Percentiles rank a stretch among this genome's conserved stretches.
These are phyloP conservation scores for Leishmania tarentolae DNA, from an alignment of 208 protist species.

Conservation along the genomic window DNA sequence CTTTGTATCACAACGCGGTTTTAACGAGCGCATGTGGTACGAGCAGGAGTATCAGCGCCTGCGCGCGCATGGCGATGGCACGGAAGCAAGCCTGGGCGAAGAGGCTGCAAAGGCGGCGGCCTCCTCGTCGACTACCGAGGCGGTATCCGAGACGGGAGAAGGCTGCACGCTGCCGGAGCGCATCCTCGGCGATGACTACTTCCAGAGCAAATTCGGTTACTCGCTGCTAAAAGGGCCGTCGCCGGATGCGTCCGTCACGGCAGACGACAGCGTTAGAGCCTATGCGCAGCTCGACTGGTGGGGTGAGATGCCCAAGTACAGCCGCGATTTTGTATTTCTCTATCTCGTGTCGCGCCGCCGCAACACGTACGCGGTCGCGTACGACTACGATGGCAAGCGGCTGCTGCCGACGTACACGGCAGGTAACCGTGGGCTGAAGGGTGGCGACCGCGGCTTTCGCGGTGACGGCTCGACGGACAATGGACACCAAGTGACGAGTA, in stretches of 20 bases:
- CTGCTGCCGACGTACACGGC: slow-evolving; percentile 83
- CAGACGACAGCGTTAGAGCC: slow-evolving; percentile 34
- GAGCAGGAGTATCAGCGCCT: slow-evolving; percentile 55
- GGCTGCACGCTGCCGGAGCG: slow-evolving; percentile 49
- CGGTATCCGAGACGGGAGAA: background rate
- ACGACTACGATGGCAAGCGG: slow-evolving; percentile 83
- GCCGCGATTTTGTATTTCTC: slow-evolving; percentile 80
- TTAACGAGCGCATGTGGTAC: slow-evolving; percentile 83
- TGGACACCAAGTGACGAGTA: slow-evolving; percentile 87
- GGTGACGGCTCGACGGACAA: slow-evolving; percentile 85
- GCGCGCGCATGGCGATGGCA: slow-evolving; percentile 4
- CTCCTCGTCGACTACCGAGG: background rate
- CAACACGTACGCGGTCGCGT: slow-evolving; percentile 90
- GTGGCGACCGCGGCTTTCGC: slow-evolving; percentile 84
- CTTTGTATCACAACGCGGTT: slow-evolving; percentile 68
- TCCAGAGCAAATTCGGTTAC: slow-evolving; percentile 79
- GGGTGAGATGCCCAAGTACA: slow-evolving; percentile 92
- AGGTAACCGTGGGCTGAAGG: slow-evolving; percentile 87
- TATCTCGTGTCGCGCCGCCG: slow-evolving; percentile 85
- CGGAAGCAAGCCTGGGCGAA: background rate
- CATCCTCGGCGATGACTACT: slow-evolving; percentile 80
- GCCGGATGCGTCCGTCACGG: slow-evolving; percentile 13
- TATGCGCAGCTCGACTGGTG: slow-evolving; percentile 87
- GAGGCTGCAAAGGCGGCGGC: background rate
- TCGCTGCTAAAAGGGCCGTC: slow-evolving; percentile 61